Conservation (phyloP, 163 green algal species). For the Prototheca wickerhamii region DNA sequence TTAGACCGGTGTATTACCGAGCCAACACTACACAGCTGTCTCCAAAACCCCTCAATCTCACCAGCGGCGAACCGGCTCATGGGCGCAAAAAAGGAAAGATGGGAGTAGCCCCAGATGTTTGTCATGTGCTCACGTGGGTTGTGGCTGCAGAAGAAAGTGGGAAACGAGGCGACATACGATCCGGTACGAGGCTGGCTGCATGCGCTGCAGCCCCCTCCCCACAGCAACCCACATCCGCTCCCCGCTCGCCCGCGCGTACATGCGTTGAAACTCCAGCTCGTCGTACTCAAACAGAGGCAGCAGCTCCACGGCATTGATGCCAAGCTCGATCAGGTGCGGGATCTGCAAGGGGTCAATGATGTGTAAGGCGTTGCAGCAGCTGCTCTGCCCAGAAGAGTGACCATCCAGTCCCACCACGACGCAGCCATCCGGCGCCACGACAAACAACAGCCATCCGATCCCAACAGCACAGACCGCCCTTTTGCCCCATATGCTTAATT, state of each 20-base stretch:
- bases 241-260: background rate
- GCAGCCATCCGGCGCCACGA: too few relatives aligned
- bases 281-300: slow-evolving; percentile 97
- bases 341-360: slow-evolving; percentile 15
- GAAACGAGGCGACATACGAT: background rate
- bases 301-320: slow-evolving; percentile 94
- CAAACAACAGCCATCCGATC: background rate
- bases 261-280: slow-evolving; percentile 91
- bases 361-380: too few relatives aligned
- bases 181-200: too few relatives aligned
- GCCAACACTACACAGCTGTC: too few relatives aligned
- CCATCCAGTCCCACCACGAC: too few relatives aligned
- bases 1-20: too few relatives aligned
- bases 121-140: slow-evolving; percentile 65
- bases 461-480: background rate
- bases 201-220: background rate
- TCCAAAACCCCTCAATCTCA: background rate
- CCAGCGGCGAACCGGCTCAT: slow-evolving; percentile 71
- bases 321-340: slow-evolving; percentile 57
- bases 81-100: slow-evolving; percentile 90
- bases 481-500: background rate
- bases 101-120: slow-evolving; percentile 98
- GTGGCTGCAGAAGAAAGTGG: background rate
- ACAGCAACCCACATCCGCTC: background rate
- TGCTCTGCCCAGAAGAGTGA: too few relatives aligned